Evolutionary conservation across 352 stramenopile genomes (phyloP), one percentile per base, ranked within the genome.

Genomic region (Peronospora belbahrii): DNA sequence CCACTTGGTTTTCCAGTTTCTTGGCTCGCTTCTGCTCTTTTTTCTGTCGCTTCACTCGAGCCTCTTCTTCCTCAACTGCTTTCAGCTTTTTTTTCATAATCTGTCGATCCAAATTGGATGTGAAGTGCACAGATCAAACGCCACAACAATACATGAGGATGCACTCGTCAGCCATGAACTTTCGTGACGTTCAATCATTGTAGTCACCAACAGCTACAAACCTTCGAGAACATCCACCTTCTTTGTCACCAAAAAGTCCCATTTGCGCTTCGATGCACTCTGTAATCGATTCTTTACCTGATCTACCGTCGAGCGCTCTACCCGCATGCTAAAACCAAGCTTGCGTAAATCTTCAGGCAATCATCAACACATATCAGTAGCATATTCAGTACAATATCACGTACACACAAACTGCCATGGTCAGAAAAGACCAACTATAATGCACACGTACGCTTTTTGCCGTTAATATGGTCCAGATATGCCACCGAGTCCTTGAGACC

Each of bases 401-500:
- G 7, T 10, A 9, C 0, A 27, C 2, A 14, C 10, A 14, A 15
- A 2, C 10, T 32, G 9, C 27, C 11, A 4, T 13, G 39, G n/a
- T 7, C 11, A 22, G 25, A 45, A 6, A 34, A 32, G 10, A 15
- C 27, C 25, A 40, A 15, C 4, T 46, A 6, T 0, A 31, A 0
- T 2, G 15, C 2, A 11, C 14, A 83, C 79, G 45, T 48, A 96
- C 85, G 89, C 56, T 92, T 91, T 77, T 96, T 96, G 53, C 90
- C 90, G 60, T 97, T 97, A 65, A 97, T 95, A 53, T 97, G 90
- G 65, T 97, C 90, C 36, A 97, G 63, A 48, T 96, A 97, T 46
- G 85, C 86, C 35, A 95, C 79, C 37, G 83, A 96, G 56, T 97
- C 90, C 65, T 97, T 97, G 27, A 97, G 66, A 2, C 79, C 71